Evolutionary conservation across 164 flowering plant species (phyloP).

Genomic region (Litsea cubeba): DNA sequence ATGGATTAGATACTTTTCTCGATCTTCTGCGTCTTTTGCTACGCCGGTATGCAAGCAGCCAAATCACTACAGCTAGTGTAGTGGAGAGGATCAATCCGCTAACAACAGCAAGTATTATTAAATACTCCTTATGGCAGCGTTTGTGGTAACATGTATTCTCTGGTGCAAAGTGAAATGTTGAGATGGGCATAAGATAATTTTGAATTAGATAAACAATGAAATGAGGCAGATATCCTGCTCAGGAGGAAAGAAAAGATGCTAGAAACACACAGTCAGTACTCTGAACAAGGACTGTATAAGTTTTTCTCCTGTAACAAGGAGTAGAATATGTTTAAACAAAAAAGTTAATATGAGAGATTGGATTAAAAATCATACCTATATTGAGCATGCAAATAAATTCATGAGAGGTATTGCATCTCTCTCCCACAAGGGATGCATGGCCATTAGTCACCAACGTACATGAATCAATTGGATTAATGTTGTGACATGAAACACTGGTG

Average conservation of each 20-base stretch:
- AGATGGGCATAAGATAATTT: not conserved
- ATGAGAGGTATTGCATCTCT: conserved; percentile 58
- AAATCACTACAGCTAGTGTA: conserved; percentile 61
- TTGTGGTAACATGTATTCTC: conserved; percentile 54
- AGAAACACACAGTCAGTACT: not conserved
- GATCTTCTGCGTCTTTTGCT: conserved; percentile 66
- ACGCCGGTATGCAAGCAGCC: conserved; percentile 75
- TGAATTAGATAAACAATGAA: not conserved
- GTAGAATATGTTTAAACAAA: not conserved
- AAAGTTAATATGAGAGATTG: not conserved
- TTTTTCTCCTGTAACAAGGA: not conserved
- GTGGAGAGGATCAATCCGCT: conserved; percentile 80
- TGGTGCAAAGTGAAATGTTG: conserved; percentile 17
- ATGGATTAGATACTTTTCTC: conserved; percentile 55
- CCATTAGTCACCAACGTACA: conserved; percentile 50
- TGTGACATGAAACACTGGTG: conserved; percentile 37
- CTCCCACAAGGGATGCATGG: conserved; percentile 30
- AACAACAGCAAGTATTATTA: conserved; percentile 71
- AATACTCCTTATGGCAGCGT: conserved; percentile 78
- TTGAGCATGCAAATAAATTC: conserved; percentile 61
- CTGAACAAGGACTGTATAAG: not conserved
- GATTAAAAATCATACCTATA: conserved; percentile 32
- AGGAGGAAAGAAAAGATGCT: not conserved
- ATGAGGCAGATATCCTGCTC: not conserved
- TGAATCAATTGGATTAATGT: conserved; percentile 24